Percentiles rank a stretch among this genome's conserved stretches.
Conservation (phyloP, 2,329 filamentous ascomycete genomes). For the Trichoderma pleuroti region DNA sequence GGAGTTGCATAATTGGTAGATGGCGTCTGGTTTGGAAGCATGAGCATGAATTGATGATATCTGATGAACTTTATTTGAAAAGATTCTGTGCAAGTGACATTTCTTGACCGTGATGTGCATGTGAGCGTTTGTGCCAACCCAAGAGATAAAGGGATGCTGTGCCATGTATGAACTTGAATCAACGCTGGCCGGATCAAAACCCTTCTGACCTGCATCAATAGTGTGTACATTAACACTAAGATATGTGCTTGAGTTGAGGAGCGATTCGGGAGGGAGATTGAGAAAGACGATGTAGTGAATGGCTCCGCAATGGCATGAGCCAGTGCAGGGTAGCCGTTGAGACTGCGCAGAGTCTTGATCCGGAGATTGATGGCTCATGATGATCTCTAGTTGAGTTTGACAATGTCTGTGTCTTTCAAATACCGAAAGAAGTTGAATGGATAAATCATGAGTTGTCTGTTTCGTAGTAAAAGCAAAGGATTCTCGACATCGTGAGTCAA, state of each 20-base stretch:
- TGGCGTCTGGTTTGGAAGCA: background rate
- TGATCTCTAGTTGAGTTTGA: background rate
- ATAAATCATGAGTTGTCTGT: too few relatives aligned
- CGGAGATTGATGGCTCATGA: background rate
- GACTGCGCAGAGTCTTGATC: background rate
- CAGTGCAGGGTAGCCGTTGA: constrained; percentile 27
- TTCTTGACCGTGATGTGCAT: background rate
- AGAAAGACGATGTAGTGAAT: constrained; percentile 43
- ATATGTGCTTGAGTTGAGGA: constrained; percentile 28
- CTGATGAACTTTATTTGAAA: background rate
- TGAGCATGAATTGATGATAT: background rate
- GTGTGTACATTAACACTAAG: constrained; percentile 38
- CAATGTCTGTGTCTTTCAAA: background rate
- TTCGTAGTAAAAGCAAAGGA: background rate
- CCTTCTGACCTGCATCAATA: constrained; percentile 37
- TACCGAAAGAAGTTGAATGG: too few relatives aligned
- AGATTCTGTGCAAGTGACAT: background rate
- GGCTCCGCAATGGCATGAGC: constrained; percentile 47
- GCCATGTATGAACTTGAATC: background rate
- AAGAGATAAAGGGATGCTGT: background rate
- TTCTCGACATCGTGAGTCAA: background rate
- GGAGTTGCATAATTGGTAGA: background rate
- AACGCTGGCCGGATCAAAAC: constrained; percentile 30
- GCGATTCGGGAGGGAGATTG: constrained; percentile 35
- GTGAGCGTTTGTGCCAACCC: background rate